A percentile compares a stretch with the other conserved stretches of the same genome.
Conservation (phyloP, 1,139 yeast genomes). For the Yamadazyma taylorii region DNA sequence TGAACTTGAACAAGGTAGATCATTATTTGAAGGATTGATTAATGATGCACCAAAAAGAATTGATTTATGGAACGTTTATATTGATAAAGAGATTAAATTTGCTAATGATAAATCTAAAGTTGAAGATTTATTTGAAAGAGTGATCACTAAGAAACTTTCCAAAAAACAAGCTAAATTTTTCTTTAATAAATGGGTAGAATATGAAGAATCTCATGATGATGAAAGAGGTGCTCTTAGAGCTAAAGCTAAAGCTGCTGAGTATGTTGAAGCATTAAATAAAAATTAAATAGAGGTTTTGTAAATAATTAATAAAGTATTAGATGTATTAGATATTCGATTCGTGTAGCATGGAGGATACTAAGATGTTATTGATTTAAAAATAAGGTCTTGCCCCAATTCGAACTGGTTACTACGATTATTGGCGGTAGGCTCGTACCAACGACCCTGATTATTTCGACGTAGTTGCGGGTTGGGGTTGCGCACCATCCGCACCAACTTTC, state of each 20-base stretch:
- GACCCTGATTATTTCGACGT: too few relatives aligned
- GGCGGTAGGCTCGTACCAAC: too few relatives aligned
- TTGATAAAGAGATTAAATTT: conserved; percentile 84
- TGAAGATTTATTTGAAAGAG: conserved; percentile 82
- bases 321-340: too few relatives aligned
- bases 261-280: conserved; percentile 35
- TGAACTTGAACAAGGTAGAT: conserved; percentile 91
- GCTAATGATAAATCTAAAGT: conserved; percentile 62
- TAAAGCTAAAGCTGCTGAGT: conserved; percentile 88
- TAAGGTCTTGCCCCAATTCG: too few relatives aligned
- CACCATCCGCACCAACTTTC: too few relatives aligned
- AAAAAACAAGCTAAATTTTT: conserved; percentile 93
- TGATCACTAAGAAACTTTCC: conserved; percentile 63
- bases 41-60: conserved; percentile 89
- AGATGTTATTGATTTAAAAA: too few relatives aligned
- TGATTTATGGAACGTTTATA: conserved; percentile 92
- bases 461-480: too few relatives aligned
- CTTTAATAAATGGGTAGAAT: conserved; percentile 87
- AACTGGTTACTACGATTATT: too few relatives aligned
- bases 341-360: too few relatives aligned
- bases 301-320: too few relatives aligned
- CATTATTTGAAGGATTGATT: conserved; percentile 87
- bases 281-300: conserved; percentile 4
- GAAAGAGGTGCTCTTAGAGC: conserved; percentile 76
- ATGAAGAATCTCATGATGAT: conserved; percentile 71